Conservation (phyloP, 2,329 filamentous ascomycete genomes). For the Aspergillus ustus region DNA sequence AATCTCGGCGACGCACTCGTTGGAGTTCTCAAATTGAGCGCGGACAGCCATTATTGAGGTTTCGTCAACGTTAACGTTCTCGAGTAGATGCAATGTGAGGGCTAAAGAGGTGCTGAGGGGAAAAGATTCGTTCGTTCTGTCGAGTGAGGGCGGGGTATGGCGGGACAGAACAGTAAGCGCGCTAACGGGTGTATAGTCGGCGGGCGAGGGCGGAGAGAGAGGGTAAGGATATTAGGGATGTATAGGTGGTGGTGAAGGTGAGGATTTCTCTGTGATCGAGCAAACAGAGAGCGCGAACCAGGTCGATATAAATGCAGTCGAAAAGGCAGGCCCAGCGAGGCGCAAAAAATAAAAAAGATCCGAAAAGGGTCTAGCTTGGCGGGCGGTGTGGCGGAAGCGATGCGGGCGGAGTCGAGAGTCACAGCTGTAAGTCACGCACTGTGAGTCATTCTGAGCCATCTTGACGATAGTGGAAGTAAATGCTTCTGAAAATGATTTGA, state of each 20-base stretch:
- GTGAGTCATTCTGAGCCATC: conserved; percentile 25
- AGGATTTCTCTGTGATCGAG: conserved; percentile 2
- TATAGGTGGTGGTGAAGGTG: not conserved
- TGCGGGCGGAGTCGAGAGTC: not conserved
- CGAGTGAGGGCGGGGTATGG: conserved; percentile 12
- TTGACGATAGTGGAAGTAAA: conserved; percentile 2
- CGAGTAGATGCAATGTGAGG: not conserved
- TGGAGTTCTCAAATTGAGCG: conserved; percentile 56
- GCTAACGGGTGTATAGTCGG: not conserved
- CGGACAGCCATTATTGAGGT: conserved; percentile 50
- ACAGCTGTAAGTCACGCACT: not conserved
- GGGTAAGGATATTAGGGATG: not conserved
- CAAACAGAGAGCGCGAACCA: not conserved
- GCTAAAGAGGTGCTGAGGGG: conserved; percentile 7
- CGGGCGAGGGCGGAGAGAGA: conserved; percentile 1
- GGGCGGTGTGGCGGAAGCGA: not conserved
- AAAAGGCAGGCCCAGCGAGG: conserved; percentile 5
- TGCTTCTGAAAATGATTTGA: not conserved
- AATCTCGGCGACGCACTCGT: conserved; percentile 43
- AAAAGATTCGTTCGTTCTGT: conserved; percentile 3
- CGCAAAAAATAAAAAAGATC: conserved; percentile 9
- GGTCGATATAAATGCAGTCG: conserved; percentile 1
- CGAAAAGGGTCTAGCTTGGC: conserved; percentile 8
- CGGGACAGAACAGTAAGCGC: conserved; percentile 3
- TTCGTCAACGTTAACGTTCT: not conserved